Conservation (phyloP, 73 alveolate genomes). For the Uronychia setigera region DNA sequence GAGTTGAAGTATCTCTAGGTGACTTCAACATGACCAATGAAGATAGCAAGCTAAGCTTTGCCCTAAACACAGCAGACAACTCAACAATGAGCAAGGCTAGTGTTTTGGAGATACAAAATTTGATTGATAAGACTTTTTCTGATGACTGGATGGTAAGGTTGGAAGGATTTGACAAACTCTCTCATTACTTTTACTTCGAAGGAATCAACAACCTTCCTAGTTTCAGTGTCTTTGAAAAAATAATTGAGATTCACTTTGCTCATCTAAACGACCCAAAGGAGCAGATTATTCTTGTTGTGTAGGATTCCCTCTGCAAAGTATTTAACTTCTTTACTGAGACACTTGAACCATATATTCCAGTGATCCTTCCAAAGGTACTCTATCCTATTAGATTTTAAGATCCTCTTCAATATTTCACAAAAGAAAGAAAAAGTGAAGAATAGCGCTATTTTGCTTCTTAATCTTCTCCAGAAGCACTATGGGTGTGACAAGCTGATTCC, state of each 20-base stretch:
- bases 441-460: constrained; percentile 20
- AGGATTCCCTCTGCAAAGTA: constrained; percentile 13
- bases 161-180: constrained; percentile 3
- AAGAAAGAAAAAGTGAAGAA: constrained; percentile 16
- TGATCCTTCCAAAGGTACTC: constrained; percentile 17
- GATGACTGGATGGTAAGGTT: constrained; percentile 10
- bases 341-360: constrained; percentile 21
- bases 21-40: constrained; percentile 1
- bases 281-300: constrained; percentile 11
- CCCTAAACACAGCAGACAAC: background rate
- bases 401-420: constrained; percentile 16
- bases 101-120: background rate
- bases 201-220: constrained; percentile 7
- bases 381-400: background rate
- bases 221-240: constrained; percentile 17
- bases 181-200: background rate
- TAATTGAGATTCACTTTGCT: constrained; percentile 24
- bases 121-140: background rate
- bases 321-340: constrained; percentile 38
- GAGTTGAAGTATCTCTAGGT: background rate
- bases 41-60: background rate
- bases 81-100: background rate
- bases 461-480: constrained; percentile 19
- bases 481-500: constrained; percentile 38
- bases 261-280: constrained; percentile 35